Percentiles rank a stretch among this genome's conserved stretches.
These are phyloP conservation scores for Cutaneotrichosporon sp. DNA, from an alignment of 1,284 basidiomycete species.

Conservation along the genomic window DNA sequence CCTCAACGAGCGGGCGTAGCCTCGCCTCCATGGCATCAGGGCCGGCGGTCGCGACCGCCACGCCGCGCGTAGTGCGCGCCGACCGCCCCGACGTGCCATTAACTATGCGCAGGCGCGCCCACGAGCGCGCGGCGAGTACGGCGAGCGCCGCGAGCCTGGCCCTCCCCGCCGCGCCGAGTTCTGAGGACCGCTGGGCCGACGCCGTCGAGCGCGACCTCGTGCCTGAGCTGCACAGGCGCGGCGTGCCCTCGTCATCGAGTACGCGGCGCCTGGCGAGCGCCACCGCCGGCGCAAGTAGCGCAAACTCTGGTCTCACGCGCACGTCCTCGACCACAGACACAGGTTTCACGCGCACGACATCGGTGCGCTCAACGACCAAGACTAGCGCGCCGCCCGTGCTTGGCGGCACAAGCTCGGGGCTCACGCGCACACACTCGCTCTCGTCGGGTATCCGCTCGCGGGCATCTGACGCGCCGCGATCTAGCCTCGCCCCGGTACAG, in stretches of 20 bases:
- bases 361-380: background rate
- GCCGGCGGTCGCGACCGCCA: slow-evolving; percentile 1
- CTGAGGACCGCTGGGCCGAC: slow-evolving; percentile 13
- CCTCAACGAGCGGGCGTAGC: slow-evolving; percentile 3
- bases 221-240: background rate
- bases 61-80: background rate
- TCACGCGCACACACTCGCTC: background rate
- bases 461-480: background rate
- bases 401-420: background rate
- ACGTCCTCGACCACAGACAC: background rate
- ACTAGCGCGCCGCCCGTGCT: background rate
- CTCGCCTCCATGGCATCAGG: slow-evolving; percentile 1
- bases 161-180: background rate
- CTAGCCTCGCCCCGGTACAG: background rate
- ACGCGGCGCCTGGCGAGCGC: background rate
- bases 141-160: background rate
- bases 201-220: slow-evolving; percentile 10
- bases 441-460: background rate
- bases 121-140: background rate
- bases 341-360: background rate
- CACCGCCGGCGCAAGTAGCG: background rate
- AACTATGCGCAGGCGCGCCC: slow-evolving; percentile 5
- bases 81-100: slow-evolving; percentile 14
- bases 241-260: background rate
- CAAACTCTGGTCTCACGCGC: too few species aligned